Evolutionary conservation across 2,329 filamentous ascomycete species (phyloP), one percentile per base, ranked within the genome.

Genomic region (Aspergillus sp.): DNA sequence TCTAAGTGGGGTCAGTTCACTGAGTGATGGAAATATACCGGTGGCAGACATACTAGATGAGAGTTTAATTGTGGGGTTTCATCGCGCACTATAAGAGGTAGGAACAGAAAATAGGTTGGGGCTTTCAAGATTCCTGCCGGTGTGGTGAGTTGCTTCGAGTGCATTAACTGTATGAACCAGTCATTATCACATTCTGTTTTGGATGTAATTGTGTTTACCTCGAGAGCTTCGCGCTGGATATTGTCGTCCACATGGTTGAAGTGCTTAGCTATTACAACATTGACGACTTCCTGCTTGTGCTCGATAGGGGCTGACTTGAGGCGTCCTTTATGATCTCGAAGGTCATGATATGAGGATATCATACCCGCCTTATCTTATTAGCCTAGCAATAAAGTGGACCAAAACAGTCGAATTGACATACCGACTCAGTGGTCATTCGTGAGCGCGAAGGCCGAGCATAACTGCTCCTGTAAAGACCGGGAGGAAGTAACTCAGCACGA

Each of bases 251-350:
- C 90, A 54, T 80, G 79, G 72, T 96, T 87, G 55, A 98, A 85
- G 71, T 96, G 87, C 66, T 88, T 90, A 2, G 90, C 91, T 55
- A 99, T 84, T 21, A 98, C 82, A 10, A 97, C 82, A 76, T 96
- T 92, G 64, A 92, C 90, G 65, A 96, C 90, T 56, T 82, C 81
- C 52, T 78, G 78, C 60, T 85, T 44, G 15, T 27, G 39, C 19
- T 32, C 39, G 5, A 21, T n/a, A 10, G 39, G 32, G 11, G n/a
- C n/a, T 8, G 53, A 47, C 23, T 21, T 47, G n/a, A 44, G 15
- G 11, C 39, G 53, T 19, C 53, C 39, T 17, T 32, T 44, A 3
- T 19, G 39, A 32, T 32, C 23, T 32, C 41, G 50, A 6, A 38
- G 17, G 32, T 53, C 50, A 6, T 54, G 51, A 5, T 27, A 7